A percentile compares a stretch with the other conserved stretches of the same genome.
Conservation (phyloP, 805 yeast genomes). For the Crinitomyces ghanaensis region DNA sequence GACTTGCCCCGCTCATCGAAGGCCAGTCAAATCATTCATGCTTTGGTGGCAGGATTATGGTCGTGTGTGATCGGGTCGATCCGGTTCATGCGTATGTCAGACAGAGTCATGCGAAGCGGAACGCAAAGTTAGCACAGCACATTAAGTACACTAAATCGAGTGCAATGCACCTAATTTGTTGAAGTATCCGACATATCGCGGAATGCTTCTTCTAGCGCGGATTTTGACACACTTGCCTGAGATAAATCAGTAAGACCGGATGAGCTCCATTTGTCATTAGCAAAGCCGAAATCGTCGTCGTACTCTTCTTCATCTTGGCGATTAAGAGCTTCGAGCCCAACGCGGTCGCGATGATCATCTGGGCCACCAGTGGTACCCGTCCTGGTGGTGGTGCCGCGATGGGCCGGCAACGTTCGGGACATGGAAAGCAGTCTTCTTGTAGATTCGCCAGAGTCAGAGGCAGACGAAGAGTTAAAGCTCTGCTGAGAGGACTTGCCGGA, state of each 20-base stretch:
- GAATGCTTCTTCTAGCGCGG: constrained; percentile 28
- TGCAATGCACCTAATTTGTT: too few species aligned
- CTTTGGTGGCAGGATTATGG: too few species aligned
- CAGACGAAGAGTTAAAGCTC: not conserved
- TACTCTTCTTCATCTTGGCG: constrained; percentile 8
- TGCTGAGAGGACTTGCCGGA: constrained; percentile 1
- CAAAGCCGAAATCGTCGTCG: constrained; percentile 9
- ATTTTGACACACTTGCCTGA: constrained; percentile 22
- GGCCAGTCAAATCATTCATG: too few species aligned
- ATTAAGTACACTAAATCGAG: too few species aligned
- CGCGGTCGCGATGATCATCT: too few species aligned
- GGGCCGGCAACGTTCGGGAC: constrained; percentile 4
- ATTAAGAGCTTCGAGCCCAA: not conserved
- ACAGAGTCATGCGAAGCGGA: too few species aligned
- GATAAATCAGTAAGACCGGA: constrained; percentile 9
- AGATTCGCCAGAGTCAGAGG: not conserved
- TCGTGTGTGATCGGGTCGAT: too few species aligned
- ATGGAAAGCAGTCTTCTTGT: constrained; percentile 6
- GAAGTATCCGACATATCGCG: constrained; percentile 11
- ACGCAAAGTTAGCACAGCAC: too few species aligned
- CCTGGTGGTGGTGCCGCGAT: too few species aligned
- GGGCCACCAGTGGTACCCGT: too few species aligned
- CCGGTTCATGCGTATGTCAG: too few species aligned
- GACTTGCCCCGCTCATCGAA: too few species aligned
- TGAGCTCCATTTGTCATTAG: constrained; percentile 1